Evolutionary conservation across 1,139 yeast genomes (phyloP).

Genomic region (Debaryomyces udenii): DNA sequence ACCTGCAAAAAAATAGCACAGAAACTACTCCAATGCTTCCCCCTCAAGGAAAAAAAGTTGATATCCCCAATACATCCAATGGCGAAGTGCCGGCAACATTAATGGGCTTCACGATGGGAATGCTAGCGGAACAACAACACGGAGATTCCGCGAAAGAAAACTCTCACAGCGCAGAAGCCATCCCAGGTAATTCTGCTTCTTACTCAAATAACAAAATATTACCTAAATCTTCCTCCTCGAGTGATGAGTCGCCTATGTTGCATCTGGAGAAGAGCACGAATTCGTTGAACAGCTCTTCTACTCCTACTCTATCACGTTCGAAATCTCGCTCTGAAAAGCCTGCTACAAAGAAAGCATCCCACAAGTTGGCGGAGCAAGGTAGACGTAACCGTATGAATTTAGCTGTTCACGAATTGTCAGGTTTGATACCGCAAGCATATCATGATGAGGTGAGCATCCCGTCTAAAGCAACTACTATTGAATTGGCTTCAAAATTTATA

Average conservation of each 20-base stretch:
- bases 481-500: constrained; percentile 77
- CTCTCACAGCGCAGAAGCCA: constrained; percentile 1
- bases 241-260: constrained; percentile 21
- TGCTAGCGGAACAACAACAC: constrained; percentile 43
- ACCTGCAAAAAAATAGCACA: constrained; percentile 17
- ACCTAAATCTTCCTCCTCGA: constrained; percentile 21
- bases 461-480: constrained; percentile 93
- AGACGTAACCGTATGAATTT: constrained; percentile 87
- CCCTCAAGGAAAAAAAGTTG: constrained; percentile 36
- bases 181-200: constrained; percentile 13
- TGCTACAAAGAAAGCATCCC: constrained; percentile 70
- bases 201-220: constrained; percentile 13
- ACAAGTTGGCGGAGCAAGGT: constrained; percentile 95
- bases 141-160: constrained; percentile 8
- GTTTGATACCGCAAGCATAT: constrained; percentile 64
- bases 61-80: constrained; percentile 16
- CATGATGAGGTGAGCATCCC: constrained; percentile 65
- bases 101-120: constrained; percentile 55
- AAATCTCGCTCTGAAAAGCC: constrained; percentile 25
- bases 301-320: constrained; percentile 1
- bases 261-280: constrained; percentile 11
- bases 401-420: constrained; percentile 76
- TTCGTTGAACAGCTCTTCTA: background rate
- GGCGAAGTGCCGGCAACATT: constrained; percentile 25
- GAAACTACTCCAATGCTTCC: constrained; percentile 43